Conservation (phyloP, 352 stramenopile genomes). For the Peronospora belbahrii region DNA sequence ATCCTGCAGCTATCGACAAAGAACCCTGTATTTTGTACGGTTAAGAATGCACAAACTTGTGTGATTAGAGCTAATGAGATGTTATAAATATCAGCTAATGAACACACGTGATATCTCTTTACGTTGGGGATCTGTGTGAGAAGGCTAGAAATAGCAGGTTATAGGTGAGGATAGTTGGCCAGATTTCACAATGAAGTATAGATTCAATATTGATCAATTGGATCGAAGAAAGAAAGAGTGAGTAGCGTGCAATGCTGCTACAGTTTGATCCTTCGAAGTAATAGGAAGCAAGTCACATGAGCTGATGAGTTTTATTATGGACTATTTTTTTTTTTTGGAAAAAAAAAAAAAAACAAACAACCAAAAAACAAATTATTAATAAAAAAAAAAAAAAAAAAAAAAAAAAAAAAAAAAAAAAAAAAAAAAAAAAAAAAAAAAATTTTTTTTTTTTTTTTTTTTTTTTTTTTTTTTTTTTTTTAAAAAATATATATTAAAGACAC, state of each 20-base stretch:
- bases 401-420: too few relatives aligned
- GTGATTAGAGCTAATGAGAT: not conserved
- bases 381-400: too few relatives aligned
- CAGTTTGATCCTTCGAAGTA: too few relatives aligned
- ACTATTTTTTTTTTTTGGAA: slow-evolving; percentile 1
- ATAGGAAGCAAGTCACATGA: too few relatives aligned
- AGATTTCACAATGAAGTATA: too few relatives aligned
- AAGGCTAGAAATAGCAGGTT: slow-evolving; percentile 13
- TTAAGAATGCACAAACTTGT: slow-evolving; percentile 1
- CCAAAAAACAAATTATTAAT: too few relatives aligned
- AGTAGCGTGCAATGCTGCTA: too few relatives aligned
- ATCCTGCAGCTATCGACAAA: not conserved
- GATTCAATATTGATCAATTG: too few relatives aligned
- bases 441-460: too few relatives aligned
- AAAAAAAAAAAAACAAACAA: slow-evolving; percentile 8
- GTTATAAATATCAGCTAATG: slow-evolving; percentile 8
- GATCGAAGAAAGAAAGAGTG: too few relatives aligned
- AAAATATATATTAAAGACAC: not conserved
- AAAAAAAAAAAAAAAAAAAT: too few relatives aligned
- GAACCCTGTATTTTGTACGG: not conserved
- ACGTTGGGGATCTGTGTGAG: slow-evolving; percentile 3
- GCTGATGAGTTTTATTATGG: slow-evolving; percentile 5
- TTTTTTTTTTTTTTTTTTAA: slow-evolving; percentile 5
- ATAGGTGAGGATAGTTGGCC: slow-evolving; percentile 1
- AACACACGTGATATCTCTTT: not conserved